Evolutionary conservation across 495 filamentous ascomycete species (phyloP).

Genomic region (Penicillium riverlandense): DNA sequence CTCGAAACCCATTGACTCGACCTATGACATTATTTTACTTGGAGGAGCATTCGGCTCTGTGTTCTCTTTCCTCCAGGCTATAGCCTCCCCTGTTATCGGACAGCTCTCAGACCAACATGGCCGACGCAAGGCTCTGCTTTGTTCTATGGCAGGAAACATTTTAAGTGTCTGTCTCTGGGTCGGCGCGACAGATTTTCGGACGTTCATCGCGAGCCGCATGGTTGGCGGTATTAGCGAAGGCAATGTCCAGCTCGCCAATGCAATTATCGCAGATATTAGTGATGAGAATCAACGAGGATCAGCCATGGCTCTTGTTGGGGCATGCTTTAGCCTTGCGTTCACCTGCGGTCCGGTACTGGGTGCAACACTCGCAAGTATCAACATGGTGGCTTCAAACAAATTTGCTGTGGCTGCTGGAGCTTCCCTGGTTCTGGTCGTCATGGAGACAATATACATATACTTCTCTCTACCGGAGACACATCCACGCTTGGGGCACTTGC

Average conservation of each 20-base stretch:
- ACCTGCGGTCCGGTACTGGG: conserved; percentile 92
- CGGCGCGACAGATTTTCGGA: conserved; percentile 84
- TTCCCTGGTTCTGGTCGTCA: conserved; percentile 70
- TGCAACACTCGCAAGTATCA: conserved; percentile 68
- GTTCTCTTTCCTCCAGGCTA: conserved; percentile 87
- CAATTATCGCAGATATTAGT: conserved; percentile 94
- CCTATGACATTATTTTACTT: conserved; percentile 94
- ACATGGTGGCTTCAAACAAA: conserved; percentile 76
- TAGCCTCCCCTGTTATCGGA: conserved; percentile 89
- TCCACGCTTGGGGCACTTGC: conserved; percentile 38
- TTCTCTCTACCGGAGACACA: conserved; percentile 82
- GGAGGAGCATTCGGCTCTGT: conserved; percentile 90
- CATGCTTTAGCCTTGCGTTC: conserved; percentile 95
- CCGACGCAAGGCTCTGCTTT: conserved; percentile 78
- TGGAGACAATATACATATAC: conserved; percentile 88
- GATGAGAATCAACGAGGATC: conserved; percentile 72
- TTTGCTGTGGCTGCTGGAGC: conserved; percentile 88
- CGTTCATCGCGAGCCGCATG: conserved; percentile 84
- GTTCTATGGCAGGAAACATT: conserved; percentile 90
- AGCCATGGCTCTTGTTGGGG: conserved; percentile 93
- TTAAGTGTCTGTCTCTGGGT: conserved; percentile 91
- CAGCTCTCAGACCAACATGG: conserved; percentile 83
- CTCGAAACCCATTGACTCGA: conserved; percentile 83
- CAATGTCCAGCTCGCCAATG: conserved; percentile 92
- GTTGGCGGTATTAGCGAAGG: conserved; percentile 93